Evolutionary conservation across 176 grass and related monocot genomes (phyloP), one percentile per base, ranked within the genome.

Genomic region (Avena eriantha): DNA sequence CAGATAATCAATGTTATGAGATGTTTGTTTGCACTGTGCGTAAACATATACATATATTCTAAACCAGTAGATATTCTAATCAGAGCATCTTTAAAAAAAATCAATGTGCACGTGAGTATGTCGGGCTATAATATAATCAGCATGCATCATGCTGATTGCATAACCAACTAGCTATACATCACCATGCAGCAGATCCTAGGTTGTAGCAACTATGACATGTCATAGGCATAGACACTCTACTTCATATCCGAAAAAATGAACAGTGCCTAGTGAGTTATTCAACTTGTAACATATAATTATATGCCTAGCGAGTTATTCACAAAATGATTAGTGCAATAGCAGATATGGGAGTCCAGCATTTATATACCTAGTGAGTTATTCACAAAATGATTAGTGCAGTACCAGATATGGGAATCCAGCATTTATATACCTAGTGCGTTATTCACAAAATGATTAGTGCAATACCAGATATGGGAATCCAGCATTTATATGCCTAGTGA

Each of bases 1-100:
- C 7, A 84, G 7, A 84, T 11, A 73, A 46, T 72, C 69, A 75
- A 18, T 49, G 7, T 76, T 57, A 73, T 50, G 10, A 63, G 18
- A 78, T 78, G 75, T 36, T 57, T 57, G 31, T 7, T 33, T 21
- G 10, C 33, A n/a, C 18, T 39, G 9, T 34, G 49, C 0, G 5
- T 55, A 77, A 21, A 35, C 29, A 55, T 55, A 77, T 33, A 76
- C 4, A 4, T 76, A 49, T 18, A 54, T 11, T 26, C 29, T 76
- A 53, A 55, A 56, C 54, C 54, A 56, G 17, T 56, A 56, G 21
- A 77, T 36, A 11, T 56, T 77, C 53, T 77, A 11, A 36, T 57
- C 51, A 78, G 29, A 78, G 36, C 51, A 2, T 21, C 18, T 57
- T 36, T 39, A 36, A 78, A 55, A 11, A 8, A 10, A 5, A 8